Percentiles rank a stretch among this genome's conserved stretches.
Conservation (phyloP, 176 grass and related monocot genomes). For the Lolium rigidum region DNA sequence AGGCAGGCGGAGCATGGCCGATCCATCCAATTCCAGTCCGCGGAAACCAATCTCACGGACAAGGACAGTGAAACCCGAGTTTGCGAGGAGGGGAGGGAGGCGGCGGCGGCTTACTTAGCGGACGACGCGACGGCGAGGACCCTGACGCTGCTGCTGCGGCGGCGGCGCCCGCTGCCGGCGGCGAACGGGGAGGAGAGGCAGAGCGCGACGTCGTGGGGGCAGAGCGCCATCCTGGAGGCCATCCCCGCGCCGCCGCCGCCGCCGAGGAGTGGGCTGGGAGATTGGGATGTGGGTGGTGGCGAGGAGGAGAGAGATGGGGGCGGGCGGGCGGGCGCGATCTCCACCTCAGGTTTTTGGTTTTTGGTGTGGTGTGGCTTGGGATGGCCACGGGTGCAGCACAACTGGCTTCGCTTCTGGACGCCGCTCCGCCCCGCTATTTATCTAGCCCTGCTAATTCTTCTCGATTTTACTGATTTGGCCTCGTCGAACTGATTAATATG, state of each 20-base stretch:
- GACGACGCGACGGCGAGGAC: constrained; percentile 57
- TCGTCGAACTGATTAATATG: background rate
- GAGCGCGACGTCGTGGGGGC: constrained; percentile 43
- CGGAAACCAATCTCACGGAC: background rate
- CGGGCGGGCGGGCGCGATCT: constrained; percentile 32
- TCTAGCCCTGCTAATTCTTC: background rate
- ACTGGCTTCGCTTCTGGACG: background rate
- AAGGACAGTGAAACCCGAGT: background rate
- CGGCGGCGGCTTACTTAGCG: constrained; percentile 44
- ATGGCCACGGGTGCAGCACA: background rate
- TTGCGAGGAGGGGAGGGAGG: too few relatives aligned
- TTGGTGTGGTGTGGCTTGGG: background rate
- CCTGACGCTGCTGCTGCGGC: constrained; percentile 9
- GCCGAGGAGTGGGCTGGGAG: background rate
- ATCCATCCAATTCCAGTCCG: constrained; percentile 20
- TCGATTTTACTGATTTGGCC: constrained; percentile 21
- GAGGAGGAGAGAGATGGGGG: constrained; percentile 1
- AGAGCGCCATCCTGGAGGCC: constrained; percentile 61
- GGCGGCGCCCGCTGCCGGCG: constrained; percentile 15
- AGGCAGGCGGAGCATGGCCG: too few relatives aligned
- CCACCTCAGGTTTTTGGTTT: constrained; percentile 47
- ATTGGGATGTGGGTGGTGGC: constrained; percentile 35
- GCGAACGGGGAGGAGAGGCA: constrained; percentile 43
- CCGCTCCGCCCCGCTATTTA: constrained; percentile 43
- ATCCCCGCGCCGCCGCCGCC: constrained; percentile 19